Evolutionary conservation across 257 asterid genomes (phyloP).

Genomic region (Solanum etuberosum): DNA sequence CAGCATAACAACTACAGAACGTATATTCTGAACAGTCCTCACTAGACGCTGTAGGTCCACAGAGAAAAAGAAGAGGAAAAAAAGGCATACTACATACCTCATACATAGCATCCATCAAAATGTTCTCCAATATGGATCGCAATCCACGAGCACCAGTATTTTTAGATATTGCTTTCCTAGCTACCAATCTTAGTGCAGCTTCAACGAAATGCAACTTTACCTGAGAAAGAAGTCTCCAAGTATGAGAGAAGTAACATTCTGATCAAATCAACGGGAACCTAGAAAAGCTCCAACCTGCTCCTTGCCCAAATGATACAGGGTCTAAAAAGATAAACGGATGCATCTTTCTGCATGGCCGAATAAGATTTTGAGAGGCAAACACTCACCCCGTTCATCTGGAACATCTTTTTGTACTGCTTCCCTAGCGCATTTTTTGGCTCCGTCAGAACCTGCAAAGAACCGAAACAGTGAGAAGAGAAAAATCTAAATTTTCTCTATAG

Average conservation of each 20-base stretch:
- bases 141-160: slow-evolving; percentile 96
- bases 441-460: slow-evolving; percentile 58
- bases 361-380: background rate
- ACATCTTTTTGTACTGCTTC: slow-evolving; percentile 94
- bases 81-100: slow-evolving; percentile 46
- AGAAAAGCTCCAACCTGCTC: background rate
- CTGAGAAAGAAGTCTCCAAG: slow-evolving; percentile 30
- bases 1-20: background rate
- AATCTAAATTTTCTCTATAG: background rate
- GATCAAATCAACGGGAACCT: background rate
- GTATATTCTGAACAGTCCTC: background rate
- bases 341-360: background rate
- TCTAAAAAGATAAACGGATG: background rate
- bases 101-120: slow-evolving; percentile 96
- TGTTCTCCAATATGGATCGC: slow-evolving; percentile 77
- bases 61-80: background rate
- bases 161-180: slow-evolving; percentile 74
- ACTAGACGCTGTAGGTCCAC: background rate
- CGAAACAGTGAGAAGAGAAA: background rate
- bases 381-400: slow-evolving; percentile 89
- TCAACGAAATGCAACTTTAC: slow-evolving; percentile 85
- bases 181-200: slow-evolving; percentile 79
- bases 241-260: background rate
- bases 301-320: background rate
- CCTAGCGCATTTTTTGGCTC: slow-evolving; percentile 97